Evolutionary conservation across 2,329 filamentous ascomycete species (phyloP), one percentile per base, ranked within the genome.

Genomic region (Diaporthe vexans): DNA sequence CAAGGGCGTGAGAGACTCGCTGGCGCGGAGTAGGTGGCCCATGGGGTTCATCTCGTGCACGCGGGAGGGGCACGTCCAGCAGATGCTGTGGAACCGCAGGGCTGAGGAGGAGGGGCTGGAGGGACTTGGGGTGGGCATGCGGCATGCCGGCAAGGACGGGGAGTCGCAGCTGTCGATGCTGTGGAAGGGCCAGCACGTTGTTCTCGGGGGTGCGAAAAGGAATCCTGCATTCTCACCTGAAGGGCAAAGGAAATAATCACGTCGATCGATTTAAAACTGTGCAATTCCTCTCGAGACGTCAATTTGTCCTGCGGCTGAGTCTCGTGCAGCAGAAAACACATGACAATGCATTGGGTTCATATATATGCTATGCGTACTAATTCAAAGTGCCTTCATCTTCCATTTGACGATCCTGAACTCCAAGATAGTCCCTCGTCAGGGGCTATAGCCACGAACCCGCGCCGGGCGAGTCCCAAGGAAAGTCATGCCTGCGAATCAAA

Each of bases 1-100:
- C 0, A 93, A 91, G 79, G 96, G 95, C 1, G 91, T 97, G 4
- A 86, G 94, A 73, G 91, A 95, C 63, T 91, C 94, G 33, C 80
- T 98, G 77, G 88, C 88, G 6, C 85, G 90, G 74, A 94, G 93
- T 79, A 82, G 85, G 51, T 91, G 89, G 85, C 94, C 95, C 0
- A 89, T 98, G 86, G 91, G 92, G 0, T 97, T 91, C 78, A 82
- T 94, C 35, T 90, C 89, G 72, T 91, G 93, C 75, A 88, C 88
- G 0, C 79, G 79, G 21, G 86, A 88, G 2, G 94, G 94, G 0
- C 80, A 80, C 10, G 81, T 95, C 29, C 83, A 87, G 79, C 93
- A 95, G 83, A 89, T 95, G 82, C 77, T 95, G 5, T 95, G 93
- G 94, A 96, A 95, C 80, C 82, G 83, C 48, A 86, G 83, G 58